Conservation (phyloP, 805 yeast genomes). For the Maudiozyma bulderi region DNA sequence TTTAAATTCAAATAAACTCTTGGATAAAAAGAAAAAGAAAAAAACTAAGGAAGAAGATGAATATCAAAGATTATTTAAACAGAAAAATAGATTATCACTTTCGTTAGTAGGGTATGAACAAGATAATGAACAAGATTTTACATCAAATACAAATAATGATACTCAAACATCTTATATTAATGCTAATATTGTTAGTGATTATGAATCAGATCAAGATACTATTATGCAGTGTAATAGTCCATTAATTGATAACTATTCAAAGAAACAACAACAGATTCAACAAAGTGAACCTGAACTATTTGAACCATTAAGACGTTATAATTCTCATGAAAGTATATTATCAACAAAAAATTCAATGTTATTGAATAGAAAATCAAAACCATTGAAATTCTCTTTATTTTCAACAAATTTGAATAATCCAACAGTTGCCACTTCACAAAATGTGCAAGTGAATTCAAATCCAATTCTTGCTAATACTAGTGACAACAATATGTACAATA, state of each 20-base stretch:
- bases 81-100: slow-evolving; percentile 28
- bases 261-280: neutral
- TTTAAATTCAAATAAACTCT: slow-evolving; percentile 8
- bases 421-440: neutral
- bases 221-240: slow-evolving; percentile 4
- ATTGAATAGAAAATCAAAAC: slow-evolving; percentile 1
- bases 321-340: slow-evolving; percentile 28
- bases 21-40: neutral
- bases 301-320: slow-evolving; percentile 21
- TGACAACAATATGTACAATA: neutral
- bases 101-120: slow-evolving; percentile 23
- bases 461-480: slow-evolving; percentile 2
- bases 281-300: neutral
- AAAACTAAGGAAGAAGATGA: neutral
- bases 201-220: slow-evolving; percentile 9
- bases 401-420: neutral
- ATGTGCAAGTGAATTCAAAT: slow-evolving; percentile 1
- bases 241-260: neutral
- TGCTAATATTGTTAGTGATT: neutral
- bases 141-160: neutral
- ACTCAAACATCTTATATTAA: no score
- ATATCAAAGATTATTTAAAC: slow-evolving; percentile 16
- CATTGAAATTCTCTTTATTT: slow-evolving; percentile 5
- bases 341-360: slow-evolving; percentile 8
- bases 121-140: slow-evolving; percentile 1